These are phyloP conservation scores for Leccinum barrowsii DNA, from an alignment of 768 basidiomycete species.

Conservation along the genomic window DNA sequence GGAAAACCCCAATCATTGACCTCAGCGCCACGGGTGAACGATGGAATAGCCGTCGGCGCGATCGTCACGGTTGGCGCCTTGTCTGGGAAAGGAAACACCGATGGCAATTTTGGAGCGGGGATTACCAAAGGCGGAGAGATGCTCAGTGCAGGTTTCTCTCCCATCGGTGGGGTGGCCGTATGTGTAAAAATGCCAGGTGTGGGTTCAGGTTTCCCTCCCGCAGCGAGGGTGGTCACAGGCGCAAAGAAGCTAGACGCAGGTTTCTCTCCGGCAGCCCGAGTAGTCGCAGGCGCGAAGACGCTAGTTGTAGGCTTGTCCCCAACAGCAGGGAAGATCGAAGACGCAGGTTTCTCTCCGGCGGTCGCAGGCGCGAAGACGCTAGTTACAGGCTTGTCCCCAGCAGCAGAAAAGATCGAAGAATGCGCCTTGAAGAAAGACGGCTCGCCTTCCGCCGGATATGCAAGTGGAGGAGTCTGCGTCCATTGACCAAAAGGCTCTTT, in stretches of 20 bases:
- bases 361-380: not conserved
- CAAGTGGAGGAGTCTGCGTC: conserved; percentile 22
- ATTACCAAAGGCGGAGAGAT: no score
- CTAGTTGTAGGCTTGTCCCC: not conserved
- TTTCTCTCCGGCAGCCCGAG: not conserved
- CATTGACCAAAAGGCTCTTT: conserved; percentile 36
- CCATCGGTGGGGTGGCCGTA: no score
- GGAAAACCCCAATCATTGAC: not conserved
- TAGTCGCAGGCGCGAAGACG: not conserved
- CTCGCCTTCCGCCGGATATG: conserved; percentile 20
- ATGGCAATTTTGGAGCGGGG: no score
- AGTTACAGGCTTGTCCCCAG: no score
- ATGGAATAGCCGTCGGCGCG: conserved; percentile 4
- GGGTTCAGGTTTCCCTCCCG: no score
- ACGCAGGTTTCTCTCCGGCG: no score
- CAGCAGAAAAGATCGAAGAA: conserved; percentile 40
- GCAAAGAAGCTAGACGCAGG: not conserved
- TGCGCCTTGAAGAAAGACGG: conserved; percentile 46
- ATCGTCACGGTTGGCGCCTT: conserved; percentile 1
- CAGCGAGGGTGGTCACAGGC: not conserved
- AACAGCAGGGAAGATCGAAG: not conserved
- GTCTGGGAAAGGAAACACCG: not conserved
- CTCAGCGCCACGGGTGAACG: conserved; percentile 7
- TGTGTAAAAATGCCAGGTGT: no score
- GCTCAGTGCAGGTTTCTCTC: no score